A percentile compares a stretch with the other conserved stretches of the same genome.
phyloP scores from a whole-genome alignment of 176 grass and related monocot genomes.

The Neostapfia colusana region DNA sequence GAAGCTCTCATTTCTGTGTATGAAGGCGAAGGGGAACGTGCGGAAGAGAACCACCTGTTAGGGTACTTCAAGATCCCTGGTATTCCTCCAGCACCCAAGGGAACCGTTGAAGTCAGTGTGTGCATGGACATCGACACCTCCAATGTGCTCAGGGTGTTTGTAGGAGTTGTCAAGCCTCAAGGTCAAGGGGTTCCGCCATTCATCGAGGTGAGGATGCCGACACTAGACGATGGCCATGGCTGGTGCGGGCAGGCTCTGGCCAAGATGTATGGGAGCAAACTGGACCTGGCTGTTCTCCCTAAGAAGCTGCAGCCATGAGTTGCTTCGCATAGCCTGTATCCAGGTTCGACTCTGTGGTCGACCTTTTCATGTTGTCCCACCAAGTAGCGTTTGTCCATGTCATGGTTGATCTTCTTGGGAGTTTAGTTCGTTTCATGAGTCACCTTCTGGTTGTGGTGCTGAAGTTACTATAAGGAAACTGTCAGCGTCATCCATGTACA shows the following conservation, averaged over 20 bases:
- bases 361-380: neutral
- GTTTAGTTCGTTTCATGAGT: neutral
- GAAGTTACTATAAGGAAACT: neutral
- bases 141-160: slow-evolving; percentile 55
- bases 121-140: slow-evolving; percentile 72
- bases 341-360: neutral
- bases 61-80: slow-evolving; percentile 68
- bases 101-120: slow-evolving; percentile 52
- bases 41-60: slow-evolving; percentile 58
- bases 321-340: neutral
- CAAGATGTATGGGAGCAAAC: slow-evolving; percentile 40
- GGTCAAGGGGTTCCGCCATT: slow-evolving; percentile 34
- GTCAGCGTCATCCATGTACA: neutral
- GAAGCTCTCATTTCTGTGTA: slow-evolving; percentile 64
- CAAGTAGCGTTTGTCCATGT: neutral
- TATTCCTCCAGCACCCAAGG: slow-evolving; percentile 50
- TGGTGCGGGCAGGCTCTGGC: slow-evolving; percentile 62
- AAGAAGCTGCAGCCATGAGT: slow-evolving; percentile 58
- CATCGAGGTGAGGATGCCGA: slow-evolving; percentile 72
- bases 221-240: slow-evolving; percentile 57
- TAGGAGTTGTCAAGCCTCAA: slow-evolving; percentile 38
- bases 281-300: slow-evolving; percentile 49
- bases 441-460: neutral
- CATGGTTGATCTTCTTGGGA: neutral
- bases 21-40: slow-evolving; percentile 53